phyloP scores from a whole-genome alignment of 306 rosid genomes.

The Delonix regia region DNA sequence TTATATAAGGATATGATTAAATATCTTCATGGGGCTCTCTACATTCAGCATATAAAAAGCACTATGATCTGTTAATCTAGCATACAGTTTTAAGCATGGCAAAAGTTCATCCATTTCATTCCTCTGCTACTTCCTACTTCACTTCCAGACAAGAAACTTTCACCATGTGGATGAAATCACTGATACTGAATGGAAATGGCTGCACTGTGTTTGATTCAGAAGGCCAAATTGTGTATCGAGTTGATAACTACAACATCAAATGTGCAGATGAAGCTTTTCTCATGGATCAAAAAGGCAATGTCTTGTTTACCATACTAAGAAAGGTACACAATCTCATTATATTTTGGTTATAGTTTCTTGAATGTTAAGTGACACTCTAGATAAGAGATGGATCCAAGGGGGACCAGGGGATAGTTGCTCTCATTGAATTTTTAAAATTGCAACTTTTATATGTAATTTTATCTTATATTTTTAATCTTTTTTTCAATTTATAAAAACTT shows the following conservation, averaged over 20 bases:
- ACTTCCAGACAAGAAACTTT: constrained; percentile 68
- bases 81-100: constrained; percentile 38
- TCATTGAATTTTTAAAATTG: no score
- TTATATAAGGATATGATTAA: constrained; percentile 33
- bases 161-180: constrained; percentile 86
- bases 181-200: constrained; percentile 62
- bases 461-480: no score
- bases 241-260: constrained; percentile 63
- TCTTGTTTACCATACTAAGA: constrained; percentile 59
- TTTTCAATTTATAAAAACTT: no score
- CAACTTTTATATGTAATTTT: no score
- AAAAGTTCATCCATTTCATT: constrained; percentile 56
- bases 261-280: constrained; percentile 61
- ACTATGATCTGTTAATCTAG: background rate
- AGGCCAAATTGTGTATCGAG: constrained; percentile 66
- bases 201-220: constrained; percentile 70
- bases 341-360: background rate
- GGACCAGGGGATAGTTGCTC: no score
- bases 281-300: constrained; percentile 65
- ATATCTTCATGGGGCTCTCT: constrained; percentile 40
- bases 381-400: no score
- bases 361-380: background rate
- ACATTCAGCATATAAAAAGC: constrained; percentile 33
- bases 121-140: constrained; percentile 39
- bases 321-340: constrained; percentile 46